Base-by-base conservation (phyloP, 352 stramenopile genomes). In the Blastocystis sp. region DNA sequence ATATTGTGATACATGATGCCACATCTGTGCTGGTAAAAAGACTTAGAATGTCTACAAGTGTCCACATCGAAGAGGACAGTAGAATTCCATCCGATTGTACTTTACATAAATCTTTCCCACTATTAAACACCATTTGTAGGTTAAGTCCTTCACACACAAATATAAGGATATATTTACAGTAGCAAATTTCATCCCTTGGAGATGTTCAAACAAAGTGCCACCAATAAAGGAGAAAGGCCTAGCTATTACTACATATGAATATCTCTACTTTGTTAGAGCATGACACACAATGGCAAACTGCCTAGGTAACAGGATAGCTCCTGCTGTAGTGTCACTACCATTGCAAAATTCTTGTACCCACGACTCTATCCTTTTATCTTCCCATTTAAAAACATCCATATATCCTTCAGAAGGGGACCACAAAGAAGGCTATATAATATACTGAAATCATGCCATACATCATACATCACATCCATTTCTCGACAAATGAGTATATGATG, bases 381-480 rank as follows among this genome's bases (percentile, higher is more conserved):
- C 43, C 37, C 20, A 9, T 23, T 53, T 54, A 41, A 20, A 68
- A 20, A 84, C 4, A 29, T 84, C 68, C 4, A 50, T 9, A 43
- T 84, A 68, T 8, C 73, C 73, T 3, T 68, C 56, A 15, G 9
- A 18, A 37, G 73, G 73, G 20, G 5, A 47, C 73, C 73, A 84
- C 53, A 84, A 7, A 2, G 29, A 15, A 20, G 37, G 26, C 73
- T 84, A 84, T 26, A 29, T 6, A 15, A 66, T 1, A 84, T 5
- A n/a, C 8, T 18, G 5, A 29, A 64, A 34, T 2, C 11, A 13
- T 20, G 11, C 3, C 34, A 3, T 26, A 84, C 73, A 23, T 84
- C 73, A 45, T 84, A 84, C 43, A 20, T 53, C 11, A 84, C 47
- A 23, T 84, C 73, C 73, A 84, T 84, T 20, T 84, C 73, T 26